Evolutionary conservation across 805 yeast genomes (phyloP).

Genomic region (Wickerhamiella brachini): DNA sequence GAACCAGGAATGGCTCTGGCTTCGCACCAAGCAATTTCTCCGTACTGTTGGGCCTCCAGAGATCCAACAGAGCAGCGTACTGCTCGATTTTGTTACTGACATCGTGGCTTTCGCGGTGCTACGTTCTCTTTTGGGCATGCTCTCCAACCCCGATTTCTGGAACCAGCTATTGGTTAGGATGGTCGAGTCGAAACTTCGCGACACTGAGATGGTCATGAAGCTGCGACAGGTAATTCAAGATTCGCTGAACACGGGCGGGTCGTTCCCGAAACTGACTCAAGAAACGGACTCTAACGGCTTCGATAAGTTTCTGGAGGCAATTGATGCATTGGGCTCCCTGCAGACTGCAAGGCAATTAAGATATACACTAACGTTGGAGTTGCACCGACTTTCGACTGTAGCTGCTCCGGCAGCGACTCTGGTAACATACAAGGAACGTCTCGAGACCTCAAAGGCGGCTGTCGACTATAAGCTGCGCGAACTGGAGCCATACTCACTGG

Average conservation of each 20-base stretch:
- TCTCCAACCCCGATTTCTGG: conserved; percentile 65
- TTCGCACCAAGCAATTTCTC: conserved; percentile 20
- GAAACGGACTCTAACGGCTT: conserved; percentile 30
- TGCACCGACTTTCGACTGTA: conserved; percentile 29
- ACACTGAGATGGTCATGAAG: conserved; percentile 58
- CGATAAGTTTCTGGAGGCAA: conserved; percentile 29
- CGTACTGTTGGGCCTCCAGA: conserved; percentile 34
- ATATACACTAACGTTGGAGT: conserved; percentile 31
- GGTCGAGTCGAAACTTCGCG: conserved; percentile 53
- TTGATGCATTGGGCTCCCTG: conserved; percentile 24
- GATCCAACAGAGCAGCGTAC: conserved; percentile 26
- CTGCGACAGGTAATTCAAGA: conserved; percentile 29
- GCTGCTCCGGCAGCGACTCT: conserved; percentile 13
- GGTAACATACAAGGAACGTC: conserved; percentile 20
- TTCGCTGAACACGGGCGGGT: conserved; percentile 2
- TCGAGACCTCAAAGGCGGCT: conserved; percentile 21
- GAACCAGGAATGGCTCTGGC: conserved; percentile 38
- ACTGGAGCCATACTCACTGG: conserved; percentile 13
- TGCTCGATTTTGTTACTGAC: conserved; percentile 41
- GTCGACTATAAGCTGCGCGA: conserved; percentile 22
- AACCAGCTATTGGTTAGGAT: conserved; percentile 48
- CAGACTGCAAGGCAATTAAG: conserved; percentile 34
- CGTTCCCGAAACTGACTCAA: conserved; percentile 25
- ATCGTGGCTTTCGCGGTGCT: conserved; percentile 46
- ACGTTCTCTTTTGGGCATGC: conserved; percentile 35